Base-by-base conservation (phyloP, 1,284 basidiomycete species). In the Fereydounia khargensis region DNA sequence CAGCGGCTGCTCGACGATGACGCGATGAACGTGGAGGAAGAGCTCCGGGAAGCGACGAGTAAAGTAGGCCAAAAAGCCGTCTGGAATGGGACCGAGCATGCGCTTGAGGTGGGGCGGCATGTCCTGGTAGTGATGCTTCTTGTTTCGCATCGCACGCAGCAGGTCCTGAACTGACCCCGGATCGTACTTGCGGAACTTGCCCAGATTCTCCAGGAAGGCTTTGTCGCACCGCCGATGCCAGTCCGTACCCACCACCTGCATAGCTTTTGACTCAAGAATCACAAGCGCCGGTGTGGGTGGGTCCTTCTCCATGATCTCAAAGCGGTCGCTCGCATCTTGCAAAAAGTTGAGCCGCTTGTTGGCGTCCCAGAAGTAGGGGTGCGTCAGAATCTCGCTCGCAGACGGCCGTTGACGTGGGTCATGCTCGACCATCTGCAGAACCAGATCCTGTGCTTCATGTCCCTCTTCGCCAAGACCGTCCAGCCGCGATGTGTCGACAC, bases 51-150 rank as follows among this genome's bases (percentile, higher is more conserved):
- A 98, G n/a, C 91, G 84, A 31, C 83, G 81, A 1, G 91, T 95
- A 74, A 97, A 98, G 78, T 97, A 98, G 4, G 81, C 79, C 45
- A 98, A 78, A 80, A 91, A 98, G 10, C 92, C 92, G 55, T 88
- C 86, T 0, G 95, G 94, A 80, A 97, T 85, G 4, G 86, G 79
- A 7, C 92, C 92, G 11, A 96, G 80, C 74, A 88, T 85, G 45
- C 86, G 83, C 74, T 90, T 91, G 31, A 91, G 87, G 50, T 86
- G 85, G 44, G 91, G 88, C 2, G 91, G 91, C 17, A 96, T 79
- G 76, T 94, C 91, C 78, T 97, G 94, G 73, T 95, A 97, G 75
- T 98, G 94, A 67, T 98, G 88, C 87, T 94, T 96, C 91, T 98
- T 98, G 77, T 98, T 98, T 51, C 95, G 81, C 73, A 98, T 79